phyloP scores from a whole-genome alignment of 768 basidiomycete genomes.

The Rossbeevera mucosa region DNA sequence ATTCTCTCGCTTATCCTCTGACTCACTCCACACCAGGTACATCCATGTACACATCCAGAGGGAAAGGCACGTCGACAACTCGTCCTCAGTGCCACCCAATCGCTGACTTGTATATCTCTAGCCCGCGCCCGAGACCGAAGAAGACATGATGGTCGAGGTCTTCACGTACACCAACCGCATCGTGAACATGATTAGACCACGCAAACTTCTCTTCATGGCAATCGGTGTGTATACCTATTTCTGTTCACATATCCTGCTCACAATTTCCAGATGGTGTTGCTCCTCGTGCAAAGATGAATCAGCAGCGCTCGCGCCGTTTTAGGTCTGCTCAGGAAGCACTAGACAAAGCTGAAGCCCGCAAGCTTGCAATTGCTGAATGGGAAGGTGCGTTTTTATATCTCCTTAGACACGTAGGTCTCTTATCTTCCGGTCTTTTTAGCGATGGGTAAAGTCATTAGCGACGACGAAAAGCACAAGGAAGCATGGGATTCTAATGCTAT shows the following conservation, averaged over 20 bases:
- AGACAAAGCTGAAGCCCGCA: constrained; percentile 85
- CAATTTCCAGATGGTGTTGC: constrained; percentile 79
- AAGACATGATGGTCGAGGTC: constrained; percentile 98
- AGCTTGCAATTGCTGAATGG: constrained; percentile 79
- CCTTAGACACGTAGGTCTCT: neutral
- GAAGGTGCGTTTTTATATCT: constrained; percentile 51
- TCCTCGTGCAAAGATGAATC: constrained; percentile 99
- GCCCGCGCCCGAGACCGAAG: constrained; percentile 96
- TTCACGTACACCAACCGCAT: constrained; percentile 97
- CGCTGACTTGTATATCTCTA: constrained; percentile 27
- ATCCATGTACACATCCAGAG: constrained; percentile 99
- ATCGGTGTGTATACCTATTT: constrained; percentile 61
- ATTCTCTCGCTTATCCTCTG: neutral
- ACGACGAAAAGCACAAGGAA: constrained; percentile 79
- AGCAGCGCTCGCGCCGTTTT: constrained; percentile 96
- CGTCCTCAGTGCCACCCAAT: neutral
- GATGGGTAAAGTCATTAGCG: constrained; percentile 86
- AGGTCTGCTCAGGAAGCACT: constrained; percentile 91
- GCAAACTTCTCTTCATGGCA: constrained; percentile 96
- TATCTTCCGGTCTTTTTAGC: constrained; percentile 40
- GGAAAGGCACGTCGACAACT: constrained; percentile 59
- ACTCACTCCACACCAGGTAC: constrained; percentile 52
- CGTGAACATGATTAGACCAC: constrained; percentile 93
- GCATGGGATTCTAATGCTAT: constrained; percentile 99
- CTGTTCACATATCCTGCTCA: neutral